Base-by-base conservation (phyloP, 2,329 filamentous ascomycete species). In the Beauveria bassiana region DNA sequence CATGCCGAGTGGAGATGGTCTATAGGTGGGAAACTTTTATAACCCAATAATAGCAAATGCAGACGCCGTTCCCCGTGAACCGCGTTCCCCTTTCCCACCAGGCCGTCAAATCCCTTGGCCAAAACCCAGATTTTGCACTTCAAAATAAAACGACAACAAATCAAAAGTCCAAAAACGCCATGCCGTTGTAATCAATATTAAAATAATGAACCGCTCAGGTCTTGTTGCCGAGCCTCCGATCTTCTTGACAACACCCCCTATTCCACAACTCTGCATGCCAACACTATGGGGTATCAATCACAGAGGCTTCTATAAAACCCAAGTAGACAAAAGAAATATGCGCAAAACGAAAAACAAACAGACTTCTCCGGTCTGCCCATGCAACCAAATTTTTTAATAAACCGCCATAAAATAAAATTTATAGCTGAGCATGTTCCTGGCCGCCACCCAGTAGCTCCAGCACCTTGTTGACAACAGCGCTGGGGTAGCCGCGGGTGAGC, bases 401-500 rank as follows among this genome's bases (percentile, higher is more conserved):
- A 24, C 40, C 40, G 40, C 31, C 50, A 18, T 20, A 5, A 40
- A 10, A 10, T 45, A 7, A 38, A 28, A 10, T 26, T 57, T 40
- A 61, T 26, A 62, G 40, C 22, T 70, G 68, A 28, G 66, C 45
- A 49, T 70, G 71, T 61, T 78, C 77, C 62, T 80, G 78, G 31
- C 76, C 74, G 63, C 83, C 84, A 49, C 88, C 87, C 45, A 99
- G 86, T 59, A 99, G 83, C 75, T 97, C 95, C 47, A 95, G 81
- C 64, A 98, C 93, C 82, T 97, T 98, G 77, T 89, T 90, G 50
- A 93, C 89, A 16, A 99, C 95, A 5, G 95, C 93, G 65, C 86
- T 85, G 52, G 95, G 95, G 71, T 98, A 99, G 45, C 93, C 93
- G 62, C 95, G 85, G 52, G 86, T 87, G 42, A 97, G 81, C 84